Evolutionary conservation across 257 asterid species (phyloP), one percentile per base, ranked within the genome.

Genomic region (Verbascum thapsus): DNA sequence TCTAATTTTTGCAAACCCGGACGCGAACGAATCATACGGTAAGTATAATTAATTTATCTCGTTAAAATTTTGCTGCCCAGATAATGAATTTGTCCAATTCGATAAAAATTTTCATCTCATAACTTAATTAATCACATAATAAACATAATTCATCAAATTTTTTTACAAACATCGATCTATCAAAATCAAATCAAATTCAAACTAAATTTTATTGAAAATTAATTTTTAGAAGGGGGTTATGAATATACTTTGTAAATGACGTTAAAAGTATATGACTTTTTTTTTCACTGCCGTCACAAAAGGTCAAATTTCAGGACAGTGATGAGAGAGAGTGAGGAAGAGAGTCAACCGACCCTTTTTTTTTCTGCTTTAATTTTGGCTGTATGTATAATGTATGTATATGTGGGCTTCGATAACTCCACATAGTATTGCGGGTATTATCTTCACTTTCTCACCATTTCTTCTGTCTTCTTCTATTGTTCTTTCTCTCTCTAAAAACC

Each of bases 321-420:
- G 32, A 26, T 12, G 44, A 61, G 53, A 76, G 72, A 26, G 32
- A 26, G 32, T 26, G 19, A 10, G 26, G n/a, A 38, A 61, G 72
- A 74, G 72, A 74, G 83, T 80, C 86, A 80, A 80, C 83, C 74
- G 43, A 71, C 58, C 67, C 61, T 35, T 71, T 64, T 53, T 60
- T 26, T 41, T 53, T 56, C 67, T 49, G 50, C 65, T 43, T 23
- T n/a, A n/a, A n/a, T 58, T 63, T 52, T 68, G 57, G 74, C 61
- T 11, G 61, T 74, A 66, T 58, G 72, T 35, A 54, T 75, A 66
- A n/a, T n/a, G n/a, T n/a, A 70, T 68, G 72, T 35, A 54, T 75
- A 66, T 81, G 84, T 72, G 81, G 84, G 80, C 72, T 75, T 75
- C 72, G 57, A 72, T 50, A 19, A 72, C 71, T 78, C 84, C 84